Evolutionary conservation across 2,329 filamentous ascomycete genomes (phyloP).

Genomic region (Paecilomyces dactylethromorphus): DNA sequence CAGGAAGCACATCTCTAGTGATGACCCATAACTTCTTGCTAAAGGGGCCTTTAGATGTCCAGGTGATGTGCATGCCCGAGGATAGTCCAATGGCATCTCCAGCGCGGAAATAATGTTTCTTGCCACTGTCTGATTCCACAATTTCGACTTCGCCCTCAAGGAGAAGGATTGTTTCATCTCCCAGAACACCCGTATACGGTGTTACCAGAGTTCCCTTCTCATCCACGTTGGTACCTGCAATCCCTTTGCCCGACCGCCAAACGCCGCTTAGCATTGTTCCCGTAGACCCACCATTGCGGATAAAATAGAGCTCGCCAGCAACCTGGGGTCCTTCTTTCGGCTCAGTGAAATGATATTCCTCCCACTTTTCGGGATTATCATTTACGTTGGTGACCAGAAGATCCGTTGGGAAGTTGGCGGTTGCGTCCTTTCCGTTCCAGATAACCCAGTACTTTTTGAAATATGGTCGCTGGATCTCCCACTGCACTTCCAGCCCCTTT

Average conservation of each 20-base stretch:
- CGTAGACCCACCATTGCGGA: too few species aligned
- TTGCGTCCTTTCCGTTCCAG: too few species aligned
- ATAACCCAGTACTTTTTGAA: too few species aligned
- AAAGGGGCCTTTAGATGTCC: neutral
- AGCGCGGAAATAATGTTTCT: neutral
- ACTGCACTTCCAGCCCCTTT: too few species aligned
- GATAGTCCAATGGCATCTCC: neutral
- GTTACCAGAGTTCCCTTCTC: neutral
- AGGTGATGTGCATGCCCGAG: neutral
- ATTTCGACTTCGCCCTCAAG: neutral
- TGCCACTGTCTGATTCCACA: neutral
- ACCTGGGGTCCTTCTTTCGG: too few species aligned
- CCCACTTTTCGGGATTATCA: too few species aligned
- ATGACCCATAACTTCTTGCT: neutral
- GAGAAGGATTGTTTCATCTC: neutral
- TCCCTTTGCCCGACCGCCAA: neutral
- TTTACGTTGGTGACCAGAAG: too few species aligned
- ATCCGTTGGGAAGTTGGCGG: too few species aligned
- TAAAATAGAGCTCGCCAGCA: too few species aligned
- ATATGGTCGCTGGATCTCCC: too few species aligned
- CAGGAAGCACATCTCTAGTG: neutral
- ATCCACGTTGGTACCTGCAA: neutral
- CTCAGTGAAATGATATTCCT: too few species aligned
- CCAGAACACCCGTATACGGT: neutral
- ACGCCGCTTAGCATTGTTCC: neutral